Percentiles rank a stretch among this genome's conserved stretches.
Conservation (phyloP, 331 rosid species). For the Acacia concinna region DNA sequence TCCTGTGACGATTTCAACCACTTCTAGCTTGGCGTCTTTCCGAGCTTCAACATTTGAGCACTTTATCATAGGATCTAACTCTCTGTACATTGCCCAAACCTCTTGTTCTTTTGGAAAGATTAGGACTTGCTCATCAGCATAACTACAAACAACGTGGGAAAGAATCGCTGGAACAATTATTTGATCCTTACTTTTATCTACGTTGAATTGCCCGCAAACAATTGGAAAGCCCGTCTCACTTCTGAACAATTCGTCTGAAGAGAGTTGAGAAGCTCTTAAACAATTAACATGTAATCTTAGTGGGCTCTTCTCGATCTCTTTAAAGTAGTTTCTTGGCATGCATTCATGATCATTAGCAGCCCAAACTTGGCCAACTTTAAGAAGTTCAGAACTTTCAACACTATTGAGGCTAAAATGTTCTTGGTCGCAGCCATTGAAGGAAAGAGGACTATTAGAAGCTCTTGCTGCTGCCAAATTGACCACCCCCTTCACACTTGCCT, state of each 20-base stretch:
- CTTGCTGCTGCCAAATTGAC: neutral
- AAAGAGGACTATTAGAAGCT: neutral
- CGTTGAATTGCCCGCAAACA: conserved; percentile 10
- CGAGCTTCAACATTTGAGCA: neutral
- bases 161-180: neutral
- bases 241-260: neutral
- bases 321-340: conserved; percentile 13
- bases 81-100: conserved; percentile 11
- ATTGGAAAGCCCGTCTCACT: neutral
- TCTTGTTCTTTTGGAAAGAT: neutral
- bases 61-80: neutral
- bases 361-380: conserved; percentile 11
- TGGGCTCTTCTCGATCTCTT: neutral
- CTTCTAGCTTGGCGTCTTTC: neutral
- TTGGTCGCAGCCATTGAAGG: neutral
- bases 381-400: neutral
- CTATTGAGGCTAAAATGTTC: neutral
- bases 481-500: neutral
- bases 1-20: neutral
- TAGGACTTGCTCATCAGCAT: neutral
- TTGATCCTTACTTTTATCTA: neutral
- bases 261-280: neutral
- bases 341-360: conserved; percentile 17
- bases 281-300: neutral
- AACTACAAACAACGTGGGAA: neutral